These are phyloP conservation scores for bread wheat (Triticum aestivum) DNA, from an alignment of 176 grass and related monocot species.

Conservation along the genomic window IWGSC_CS_RefSeq_v2.1 NC_057807.1:236881408-236881907, in stretches of 20 bases:
- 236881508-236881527: not conserved
- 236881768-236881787: no score
- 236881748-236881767: no score
- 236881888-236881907: no score
- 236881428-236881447: slow-evolving; percentile 61
- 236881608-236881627: not conserved
- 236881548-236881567: not conserved
- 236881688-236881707: not conserved
- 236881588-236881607: not conserved
- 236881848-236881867: no score
- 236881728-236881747: no score
- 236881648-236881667: not conserved
- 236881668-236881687: not conserved
- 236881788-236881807: no score
- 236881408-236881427: slow-evolving; percentile 87
- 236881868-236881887: no score
- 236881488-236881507: not conserved
- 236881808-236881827: no score
- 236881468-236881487: not conserved
- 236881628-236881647: not conserved
- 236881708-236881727: not conserved
- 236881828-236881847: no score
- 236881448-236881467: not conserved
- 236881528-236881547: not conserved
- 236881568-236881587: not conserved